Evolutionary conservation across 306 rosid genomes (phyloP).

Genomic region (Sicyos edulis): DNA sequence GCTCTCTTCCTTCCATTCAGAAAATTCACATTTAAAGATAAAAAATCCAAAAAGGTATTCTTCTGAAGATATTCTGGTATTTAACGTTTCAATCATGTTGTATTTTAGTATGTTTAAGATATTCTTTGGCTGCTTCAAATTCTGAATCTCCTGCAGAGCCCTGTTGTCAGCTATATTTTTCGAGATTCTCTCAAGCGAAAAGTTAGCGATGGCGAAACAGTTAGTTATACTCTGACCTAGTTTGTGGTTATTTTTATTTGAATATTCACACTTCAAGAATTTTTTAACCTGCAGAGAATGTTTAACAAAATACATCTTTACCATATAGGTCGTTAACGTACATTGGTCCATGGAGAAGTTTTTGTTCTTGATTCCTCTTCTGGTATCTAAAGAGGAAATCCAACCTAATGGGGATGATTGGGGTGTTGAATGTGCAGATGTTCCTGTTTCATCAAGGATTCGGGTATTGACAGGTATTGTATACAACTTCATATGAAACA

Average conservation of each 20-base stretch:
- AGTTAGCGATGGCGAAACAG: constrained; percentile 74
- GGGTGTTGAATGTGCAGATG: constrained; percentile 45
- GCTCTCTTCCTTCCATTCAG: constrained; percentile 74
- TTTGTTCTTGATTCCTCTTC: constrained; percentile 53
- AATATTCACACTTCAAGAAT: neutral
- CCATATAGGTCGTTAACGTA: constrained; percentile 53
- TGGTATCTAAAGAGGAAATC: constrained; percentile 36
- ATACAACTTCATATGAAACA: neutral
- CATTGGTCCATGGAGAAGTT: constrained; percentile 51
- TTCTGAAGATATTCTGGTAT: neutral
- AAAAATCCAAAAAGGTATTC: constrained; percentile 60
- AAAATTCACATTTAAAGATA: constrained; percentile 50
- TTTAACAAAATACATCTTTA: neutral
- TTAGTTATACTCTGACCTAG: constrained; percentile 25
- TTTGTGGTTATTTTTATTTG: neutral
- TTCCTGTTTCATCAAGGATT: constrained; percentile 50
- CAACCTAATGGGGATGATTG: constrained; percentile 35
- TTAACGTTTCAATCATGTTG: neutral
- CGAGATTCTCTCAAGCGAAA: constrained; percentile 75
- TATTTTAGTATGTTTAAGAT: neutral
- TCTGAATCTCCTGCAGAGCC: constrained; percentile 33
- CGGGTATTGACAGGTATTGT: constrained; percentile 61
- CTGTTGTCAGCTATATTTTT: constrained; percentile 55
- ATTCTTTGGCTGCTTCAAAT: constrained; percentile 7
- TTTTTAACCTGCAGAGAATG: neutral